Conservation (phyloP, 208 protist species). For the Naegleria fowleri region DNA sequence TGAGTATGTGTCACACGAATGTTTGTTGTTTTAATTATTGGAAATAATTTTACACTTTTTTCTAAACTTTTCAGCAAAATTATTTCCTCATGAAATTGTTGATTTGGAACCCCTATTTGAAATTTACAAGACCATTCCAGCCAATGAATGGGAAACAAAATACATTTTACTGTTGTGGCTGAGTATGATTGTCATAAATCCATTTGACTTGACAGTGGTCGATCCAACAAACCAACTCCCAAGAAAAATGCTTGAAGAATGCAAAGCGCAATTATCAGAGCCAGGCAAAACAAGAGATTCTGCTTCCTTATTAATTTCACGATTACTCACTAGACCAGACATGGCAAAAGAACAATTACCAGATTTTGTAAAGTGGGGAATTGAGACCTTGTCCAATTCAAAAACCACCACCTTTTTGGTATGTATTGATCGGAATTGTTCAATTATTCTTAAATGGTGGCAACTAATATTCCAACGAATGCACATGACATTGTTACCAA, state of each 20-base stretch:
- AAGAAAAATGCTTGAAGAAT: constrained; percentile 61
- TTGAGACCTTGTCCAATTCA: background rate
- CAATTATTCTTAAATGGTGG: constrained; percentile 50
- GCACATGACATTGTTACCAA: background rate
- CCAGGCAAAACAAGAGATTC: constrained; percentile 77
- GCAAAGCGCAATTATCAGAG: constrained; percentile 64
- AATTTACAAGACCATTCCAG: background rate
- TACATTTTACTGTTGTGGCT: constrained; percentile 95
- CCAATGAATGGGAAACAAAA: constrained; percentile 75
- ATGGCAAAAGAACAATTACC: constrained; percentile 36
- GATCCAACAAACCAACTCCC: constrained; percentile 66
- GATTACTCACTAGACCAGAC: constrained; percentile 68
- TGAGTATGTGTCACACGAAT: background rate
- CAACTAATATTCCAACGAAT: background rate
- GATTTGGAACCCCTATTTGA: constrained; percentile 3
- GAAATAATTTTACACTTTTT: constrained; percentile 32
- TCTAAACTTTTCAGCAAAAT: background rate
- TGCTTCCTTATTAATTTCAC: constrained; percentile 72
- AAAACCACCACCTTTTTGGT: constrained; percentile 30
- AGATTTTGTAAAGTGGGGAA: constrained; percentile 42
- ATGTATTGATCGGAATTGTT: constrained; percentile 53
- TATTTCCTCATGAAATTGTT: constrained; percentile 19
- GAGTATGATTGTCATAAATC: constrained; percentile 86
- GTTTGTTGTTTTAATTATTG: background rate
- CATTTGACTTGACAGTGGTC: constrained; percentile 85